phyloP scores from a whole-genome alignment of 1,284 basidiomycete genomes.

The Trichosporon sp. region DNA sequence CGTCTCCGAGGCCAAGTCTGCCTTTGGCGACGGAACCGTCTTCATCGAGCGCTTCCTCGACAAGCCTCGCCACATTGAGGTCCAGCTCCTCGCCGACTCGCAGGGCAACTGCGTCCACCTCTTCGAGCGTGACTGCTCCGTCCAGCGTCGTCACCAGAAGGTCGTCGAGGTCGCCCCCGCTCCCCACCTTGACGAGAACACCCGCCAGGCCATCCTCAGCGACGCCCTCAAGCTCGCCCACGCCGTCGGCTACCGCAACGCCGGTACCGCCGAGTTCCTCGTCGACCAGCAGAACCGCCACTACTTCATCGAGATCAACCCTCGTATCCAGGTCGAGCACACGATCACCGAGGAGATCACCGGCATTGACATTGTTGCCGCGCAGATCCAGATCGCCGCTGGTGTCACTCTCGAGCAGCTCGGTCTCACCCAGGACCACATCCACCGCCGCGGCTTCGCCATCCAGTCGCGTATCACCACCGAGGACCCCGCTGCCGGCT shows the following conservation, averaged over 20 bases:
- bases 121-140: constrained; percentile 97
- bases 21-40: constrained; percentile 97
- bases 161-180: constrained; percentile 99
- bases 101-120: constrained; percentile 92
- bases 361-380: constrained; percentile 96
- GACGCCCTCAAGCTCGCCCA: constrained; percentile 94
- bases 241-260: constrained; percentile 90
- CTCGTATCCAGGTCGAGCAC: constrained; percentile 97
- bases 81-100: constrained; percentile 87
- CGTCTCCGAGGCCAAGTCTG: constrained; percentile 88
- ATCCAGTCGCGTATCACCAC: constrained; percentile 99
- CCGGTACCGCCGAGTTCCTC: constrained; percentile 94
- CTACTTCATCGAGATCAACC: constrained; percentile 99
- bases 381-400: constrained; percentile 97
- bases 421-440: constrained; percentile 92
- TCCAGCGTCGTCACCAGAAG: constrained; percentile 96
- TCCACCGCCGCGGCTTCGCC: constrained; percentile 92
- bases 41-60: constrained; percentile 98
- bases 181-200: constrained; percentile 83
- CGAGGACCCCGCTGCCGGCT: constrained; percentile 84
- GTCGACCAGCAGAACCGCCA: constrained; percentile 92
- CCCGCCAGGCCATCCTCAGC: constrained; percentile 76
- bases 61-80: constrained; percentile 94
- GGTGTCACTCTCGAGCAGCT: constrained; percentile 93
- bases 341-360: constrained; percentile 99